Base-by-base conservation (phyloP, 495 filamentous ascomycete species). In the Hypoxylon fragiforme region DNA sequence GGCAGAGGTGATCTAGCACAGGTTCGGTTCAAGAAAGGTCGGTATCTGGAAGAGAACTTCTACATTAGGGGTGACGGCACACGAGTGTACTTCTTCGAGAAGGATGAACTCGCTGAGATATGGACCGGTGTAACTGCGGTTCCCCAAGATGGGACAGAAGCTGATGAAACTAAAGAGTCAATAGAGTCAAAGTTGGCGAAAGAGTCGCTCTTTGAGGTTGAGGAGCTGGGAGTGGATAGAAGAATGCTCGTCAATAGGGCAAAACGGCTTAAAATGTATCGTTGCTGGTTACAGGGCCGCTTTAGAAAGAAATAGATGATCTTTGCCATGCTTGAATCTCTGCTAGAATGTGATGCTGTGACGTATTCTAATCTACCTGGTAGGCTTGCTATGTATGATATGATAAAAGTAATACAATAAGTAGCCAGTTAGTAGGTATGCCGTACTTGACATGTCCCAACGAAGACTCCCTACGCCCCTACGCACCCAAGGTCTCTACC, bases 31-130 rank as follows among this genome's bases (percentile, higher is more conserved):
- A 95, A 90, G 78, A 95, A 94, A 70, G 88, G 88, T 11, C 80
- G 94, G 41, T 97, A 90, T 63, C 75, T 98, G 67, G 87, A 87
- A 43, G 94, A 97, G 75, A 97, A 96, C 66, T 98, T 97, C 59
- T 98, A 98, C 70, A 85, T 96, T 26, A 77, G 94, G 9, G 94
- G 94, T 3, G 94, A 98, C 66, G 94, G 94, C 3, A 98, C 94
- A 6, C 84, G 94, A 16, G 94, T 98, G 5, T 98, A 97, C 69
- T 98, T 98, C 70, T 97, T 98, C 63, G 91, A 95, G 24, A 78
- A 84, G 68, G 85, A 91, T 18, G 86, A 98, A 69, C 71, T 98
- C 54, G 76, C 78, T 26, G 64, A 81, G 28, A 92, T 97, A 47
- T 98, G 92, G 88, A 72, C 78, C n/a, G 79, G 72, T 0, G 42